Evolutionary conservation across 371 early-diverging fungal species (phyloP), one percentile per base, ranked within the genome.

Genomic region (Mortierella sp.): DNA sequence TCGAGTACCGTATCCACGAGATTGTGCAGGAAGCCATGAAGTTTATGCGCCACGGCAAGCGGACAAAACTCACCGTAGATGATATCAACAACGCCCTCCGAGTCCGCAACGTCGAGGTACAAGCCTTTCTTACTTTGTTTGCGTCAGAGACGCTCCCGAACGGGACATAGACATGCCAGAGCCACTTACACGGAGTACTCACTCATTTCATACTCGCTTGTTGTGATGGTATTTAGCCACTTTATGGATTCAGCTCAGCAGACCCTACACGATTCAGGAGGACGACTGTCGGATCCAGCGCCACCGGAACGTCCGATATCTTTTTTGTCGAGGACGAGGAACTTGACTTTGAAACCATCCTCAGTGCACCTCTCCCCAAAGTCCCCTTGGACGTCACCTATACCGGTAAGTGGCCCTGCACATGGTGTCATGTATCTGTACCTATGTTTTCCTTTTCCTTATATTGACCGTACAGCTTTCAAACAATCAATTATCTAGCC

Each of bases 291-390:
- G 86, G 86, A 75, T 77, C 82, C 21, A 48, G 77, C 2, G 77
- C 86, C 27, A 88, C 93, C 24, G 93, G 93, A 38, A 79, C 88
- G 12, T 91, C 89, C 41, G 95, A 96, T 70, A 79, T 99, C 4
- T 99, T 95, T 89, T 99, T 97, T 89, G 92, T 98, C 4, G 98
- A 99, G 32, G 99, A 99, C 86, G 97, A 98, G 83, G 99, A 99
- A 87, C 90, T 99, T 24, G 99, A 99, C 87, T 93, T 99, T 75
- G 99, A 99, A 70, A 93, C 95, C 11, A 89, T 98, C 49, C 90
- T 99, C 4, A 96, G 95, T 74, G 93, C 94, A 38, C 97, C 99
- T 0, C 90, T 99, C 24, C 99, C 99, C 1, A 95, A 96, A 74
- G 96, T 99, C 5, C 99, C 99, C 1, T 89, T 95, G 38, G 97